Conservation (phyloP, 1,139 yeast species). For the Blastobotrys petasosporus region DNA sequence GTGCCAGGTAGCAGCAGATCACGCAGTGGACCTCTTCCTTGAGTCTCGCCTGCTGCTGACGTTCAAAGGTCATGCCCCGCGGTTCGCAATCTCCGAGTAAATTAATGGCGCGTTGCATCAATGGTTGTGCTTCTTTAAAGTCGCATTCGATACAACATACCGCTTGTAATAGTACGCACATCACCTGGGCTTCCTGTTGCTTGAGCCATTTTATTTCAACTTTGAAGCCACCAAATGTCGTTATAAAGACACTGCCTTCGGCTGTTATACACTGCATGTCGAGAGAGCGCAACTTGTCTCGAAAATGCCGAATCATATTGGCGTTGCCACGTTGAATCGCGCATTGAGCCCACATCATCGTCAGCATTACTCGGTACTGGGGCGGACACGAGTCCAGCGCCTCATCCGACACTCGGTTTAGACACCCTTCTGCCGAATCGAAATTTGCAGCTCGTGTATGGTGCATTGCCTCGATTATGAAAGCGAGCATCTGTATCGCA, state of each 20-base stretch:
- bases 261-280: not conserved
- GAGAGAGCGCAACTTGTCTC: too few relatives aligned
- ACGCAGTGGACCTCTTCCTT: not conserved
- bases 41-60: not conserved
- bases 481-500: slow-evolving; percentile 1
- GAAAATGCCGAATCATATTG: too few relatives aligned
- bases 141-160: too few relatives aligned
- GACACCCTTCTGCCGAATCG: not conserved
- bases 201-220: slow-evolving; percentile 5
- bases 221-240: slow-evolving; percentile 4
- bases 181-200: not conserved
- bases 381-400: slow-evolving; percentile 5
- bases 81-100: not conserved
- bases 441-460: slow-evolving; percentile 2
- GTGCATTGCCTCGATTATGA: slow-evolving; percentile 2
- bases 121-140: too few relatives aligned
- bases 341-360: not conserved
- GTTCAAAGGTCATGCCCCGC: not conserved
- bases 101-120: not conserved
- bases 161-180: too few relatives aligned
- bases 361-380: slow-evolving; percentile 2
- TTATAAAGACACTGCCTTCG: slow-evolving; percentile 5
- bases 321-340: not conserved
- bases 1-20: not conserved
- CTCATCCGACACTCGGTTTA: not conserved